A percentile compares a stretch with the other conserved stretches of the same genome.
These are phyloP conservation scores for Termitomyces sp. DNA, from an alignment of 768 basidiomycete species.

Conservation along the genomic window DNA sequence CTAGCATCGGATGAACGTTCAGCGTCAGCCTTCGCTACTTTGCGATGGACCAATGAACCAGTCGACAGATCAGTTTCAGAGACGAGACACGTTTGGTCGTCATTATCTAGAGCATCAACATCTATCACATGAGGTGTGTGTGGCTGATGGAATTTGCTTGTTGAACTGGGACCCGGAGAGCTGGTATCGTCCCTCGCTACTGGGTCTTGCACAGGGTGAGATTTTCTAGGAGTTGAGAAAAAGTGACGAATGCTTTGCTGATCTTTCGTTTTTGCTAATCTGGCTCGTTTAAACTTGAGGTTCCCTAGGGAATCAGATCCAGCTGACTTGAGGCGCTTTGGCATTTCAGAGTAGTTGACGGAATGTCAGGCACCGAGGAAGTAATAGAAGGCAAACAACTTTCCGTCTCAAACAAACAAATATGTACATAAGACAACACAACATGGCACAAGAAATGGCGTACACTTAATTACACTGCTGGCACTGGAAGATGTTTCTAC, in stretches of 20 bases:
- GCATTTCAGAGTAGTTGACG: neutral
- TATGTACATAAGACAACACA: too few species aligned
- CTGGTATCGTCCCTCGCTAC: neutral
- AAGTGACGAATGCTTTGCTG: neutral
- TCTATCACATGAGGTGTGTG: neutral
- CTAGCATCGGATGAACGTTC: neutral
- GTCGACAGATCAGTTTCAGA: neutral
- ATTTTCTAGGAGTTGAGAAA: neutral
- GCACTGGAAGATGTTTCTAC: too few species aligned
- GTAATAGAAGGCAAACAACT: too few species aligned
- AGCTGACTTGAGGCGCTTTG: neutral
- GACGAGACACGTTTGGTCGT: neutral
- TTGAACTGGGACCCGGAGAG: neutral
- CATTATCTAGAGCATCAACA: slow-evolving; percentile 1
- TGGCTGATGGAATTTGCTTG: neutral
- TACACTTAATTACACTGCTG: too few species aligned
- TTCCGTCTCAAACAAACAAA: too few species aligned
- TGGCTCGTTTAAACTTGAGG: neutral
- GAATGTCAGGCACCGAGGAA: neutral
- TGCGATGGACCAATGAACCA: neutral
- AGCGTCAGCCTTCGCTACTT: neutral
- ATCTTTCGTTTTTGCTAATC: neutral
- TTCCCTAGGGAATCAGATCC: neutral
- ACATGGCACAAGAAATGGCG: too few species aligned
- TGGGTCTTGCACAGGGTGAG: neutral